Evolutionary conservation across 495 filamentous ascomycete genomes (phyloP).

Genomic region (Barbatosphaeria neglecta): DNA sequence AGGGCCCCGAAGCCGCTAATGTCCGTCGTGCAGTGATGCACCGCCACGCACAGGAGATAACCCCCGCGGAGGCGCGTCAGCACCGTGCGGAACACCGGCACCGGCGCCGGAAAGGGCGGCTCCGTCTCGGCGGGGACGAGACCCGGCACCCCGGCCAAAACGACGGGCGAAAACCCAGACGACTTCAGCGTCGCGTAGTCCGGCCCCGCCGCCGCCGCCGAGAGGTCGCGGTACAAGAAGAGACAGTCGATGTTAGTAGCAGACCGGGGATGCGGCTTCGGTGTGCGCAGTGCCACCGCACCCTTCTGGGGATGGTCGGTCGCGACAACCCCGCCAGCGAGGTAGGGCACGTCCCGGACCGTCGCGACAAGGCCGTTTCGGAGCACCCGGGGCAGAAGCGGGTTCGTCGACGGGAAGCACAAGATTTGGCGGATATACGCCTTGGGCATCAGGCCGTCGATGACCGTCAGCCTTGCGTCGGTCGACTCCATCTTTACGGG

Average conservation of each 20-base stretch:
- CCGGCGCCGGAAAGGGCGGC: constrained; percentile 7
- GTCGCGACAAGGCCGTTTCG: constrained; percentile 6
- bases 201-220: constrained; percentile 1
- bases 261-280: no score
- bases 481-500: neutral
- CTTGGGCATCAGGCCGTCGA: constrained; percentile 16
- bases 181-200: constrained; percentile 11
- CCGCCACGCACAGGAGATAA: constrained; percentile 10
- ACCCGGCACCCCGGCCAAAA: constrained; percentile 4
- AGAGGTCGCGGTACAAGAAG: constrained; percentile 9
- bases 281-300: constrained; percentile 4
- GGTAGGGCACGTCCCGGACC: constrained; percentile 12
- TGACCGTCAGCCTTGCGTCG: neutral
- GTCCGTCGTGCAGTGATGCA: constrained; percentile 16
- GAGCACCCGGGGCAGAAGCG: constrained; percentile 3
- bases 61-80: constrained; percentile 13
- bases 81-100: constrained; percentile 13
- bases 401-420: constrained; percentile 12
- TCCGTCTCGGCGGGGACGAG: constrained; percentile 9
- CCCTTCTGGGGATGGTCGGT: constrained; percentile 4
- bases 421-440: constrained; percentile 15
- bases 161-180: constrained; percentile 10
- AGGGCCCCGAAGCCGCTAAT: constrained; percentile 15
- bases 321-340: constrained; percentile 12
- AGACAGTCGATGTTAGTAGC: constrained; percentile 10